phyloP scores from a whole-genome alignment of 2,329 filamentous ascomycete genomes.

The Colletotrichum costaricense region DNA sequence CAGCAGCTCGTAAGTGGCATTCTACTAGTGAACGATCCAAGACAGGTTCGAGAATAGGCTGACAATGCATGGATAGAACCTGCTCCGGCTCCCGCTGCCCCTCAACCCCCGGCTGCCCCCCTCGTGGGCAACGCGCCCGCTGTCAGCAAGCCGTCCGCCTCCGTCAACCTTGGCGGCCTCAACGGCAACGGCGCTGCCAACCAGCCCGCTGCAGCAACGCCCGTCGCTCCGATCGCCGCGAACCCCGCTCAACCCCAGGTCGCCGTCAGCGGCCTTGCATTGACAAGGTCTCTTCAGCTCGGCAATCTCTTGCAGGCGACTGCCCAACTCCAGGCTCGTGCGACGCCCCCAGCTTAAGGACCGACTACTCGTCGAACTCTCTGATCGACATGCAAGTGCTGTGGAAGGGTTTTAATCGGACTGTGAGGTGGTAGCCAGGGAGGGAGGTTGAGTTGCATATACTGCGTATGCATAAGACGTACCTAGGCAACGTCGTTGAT shows the following conservation, averaged over 20 bases:
- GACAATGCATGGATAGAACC: conserved; percentile 5
- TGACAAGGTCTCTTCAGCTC: conserved; percentile 56
- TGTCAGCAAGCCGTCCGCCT: conserved; percentile 31
- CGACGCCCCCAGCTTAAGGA: conserved; percentile 11
- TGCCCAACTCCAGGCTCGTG: conserved; percentile 31
- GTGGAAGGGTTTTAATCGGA: background rate
- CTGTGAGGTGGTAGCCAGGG: background rate
- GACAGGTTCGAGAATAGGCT: background rate
- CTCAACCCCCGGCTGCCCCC: conserved; percentile 12
- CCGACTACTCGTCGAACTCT: background rate
- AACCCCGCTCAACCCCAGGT: conserved; percentile 35
- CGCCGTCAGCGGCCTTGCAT: conserved; percentile 51
- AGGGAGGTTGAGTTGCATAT: background rate
- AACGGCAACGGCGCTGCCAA: conserved; percentile 19
- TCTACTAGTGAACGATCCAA: background rate
- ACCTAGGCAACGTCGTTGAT: conserved; percentile 7
- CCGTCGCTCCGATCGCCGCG: conserved; percentile 36
- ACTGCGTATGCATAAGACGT: background rate
- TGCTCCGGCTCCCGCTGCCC: conserved; percentile 16
- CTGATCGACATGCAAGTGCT: background rate
- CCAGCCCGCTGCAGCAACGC: conserved; percentile 20
- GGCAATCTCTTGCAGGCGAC: conserved; percentile 51
- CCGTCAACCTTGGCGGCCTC: conserved; percentile 40
- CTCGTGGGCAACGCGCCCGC: conserved; percentile 33
- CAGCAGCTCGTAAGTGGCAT: conserved; percentile 13